A percentile compares a stretch with the other conserved stretches of the same genome.
phyloP scores from a whole-genome alignment of 2,329 filamentous ascomycete species.

The Immersiporthe knoxdaviesiana region DNA sequence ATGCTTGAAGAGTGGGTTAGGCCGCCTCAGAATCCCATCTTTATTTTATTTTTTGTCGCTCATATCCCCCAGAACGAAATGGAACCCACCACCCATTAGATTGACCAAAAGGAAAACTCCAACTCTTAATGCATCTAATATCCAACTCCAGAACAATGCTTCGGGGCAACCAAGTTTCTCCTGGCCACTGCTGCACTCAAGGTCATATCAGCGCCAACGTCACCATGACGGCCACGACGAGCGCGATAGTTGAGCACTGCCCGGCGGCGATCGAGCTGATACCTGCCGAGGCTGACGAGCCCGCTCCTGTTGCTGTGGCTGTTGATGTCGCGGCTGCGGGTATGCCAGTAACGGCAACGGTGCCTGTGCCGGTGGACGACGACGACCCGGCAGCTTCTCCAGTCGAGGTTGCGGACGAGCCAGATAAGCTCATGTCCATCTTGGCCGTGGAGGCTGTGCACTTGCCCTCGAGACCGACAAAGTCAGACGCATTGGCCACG shows the following conservation, averaged over 20 bases:
- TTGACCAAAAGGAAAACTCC: neutral
- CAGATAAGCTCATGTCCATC: slow-evolving; percentile 9
- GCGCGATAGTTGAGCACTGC: slow-evolving; percentile 18
- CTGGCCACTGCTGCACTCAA: no score
- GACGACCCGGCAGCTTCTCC: neutral
- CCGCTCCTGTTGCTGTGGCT: neutral
- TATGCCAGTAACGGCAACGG: neutral
- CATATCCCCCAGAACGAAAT: neutral
- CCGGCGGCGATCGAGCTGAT: neutral
- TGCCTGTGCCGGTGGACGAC: neutral
- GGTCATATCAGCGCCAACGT: slow-evolving; percentile 16
- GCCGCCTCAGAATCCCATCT: neutral
- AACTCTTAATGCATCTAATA: neutral
- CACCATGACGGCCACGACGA: slow-evolving; percentile 23
- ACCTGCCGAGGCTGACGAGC: slow-evolving; percentile 22
- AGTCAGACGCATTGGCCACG: slow-evolving; percentile 38
- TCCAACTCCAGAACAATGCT: slow-evolving; percentile 10
- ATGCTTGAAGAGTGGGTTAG: neutral
- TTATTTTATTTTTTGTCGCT: neutral
- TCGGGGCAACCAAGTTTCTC: neutral
- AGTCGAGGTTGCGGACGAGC: neutral
- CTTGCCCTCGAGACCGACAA: slow-evolving; percentile 34
- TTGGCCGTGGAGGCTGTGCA: slow-evolving; percentile 27
- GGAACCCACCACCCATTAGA: neutral
- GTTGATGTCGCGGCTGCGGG: slow-evolving; percentile 9